Base-by-base conservation (phyloP, 495 filamentous ascomycete species). In the Xylaria curta region DNA sequence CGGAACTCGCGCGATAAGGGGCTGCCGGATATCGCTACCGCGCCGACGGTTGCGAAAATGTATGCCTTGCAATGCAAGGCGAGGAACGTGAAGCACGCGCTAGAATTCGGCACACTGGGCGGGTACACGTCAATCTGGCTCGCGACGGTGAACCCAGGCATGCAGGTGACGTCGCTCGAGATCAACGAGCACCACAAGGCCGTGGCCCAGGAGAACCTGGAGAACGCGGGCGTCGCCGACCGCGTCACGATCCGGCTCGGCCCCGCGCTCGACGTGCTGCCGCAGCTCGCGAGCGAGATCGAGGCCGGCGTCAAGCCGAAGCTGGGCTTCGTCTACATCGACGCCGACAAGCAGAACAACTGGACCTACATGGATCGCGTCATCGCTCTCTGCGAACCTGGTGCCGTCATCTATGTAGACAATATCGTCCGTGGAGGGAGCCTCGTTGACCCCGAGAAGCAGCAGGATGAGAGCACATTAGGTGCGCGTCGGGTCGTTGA, bases 41-140 rank as follows among this genome's bases (percentile, higher is more conserved):
- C 82, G 19, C 77, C 82, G 0, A 51, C 66, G 1, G 78, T 82
- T 46, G 85, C 82, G 47, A 82, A 82, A 74, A 83, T 83, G 77
- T 75, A 85, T 47, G 78, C 85, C 24, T 71, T 87, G 21, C 75
- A 79, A 13, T 80, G 79, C 67, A 46, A 49, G 76, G 77, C 79
- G 4, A 66, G 72, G 21, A 67, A 53, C 31, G 81, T 75, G 61
- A 77, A 73, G 66, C 78, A 75, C 40, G 81, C 80, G 13, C 80
- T 87, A 17, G 80, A 85, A 47, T 69, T 83, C 59, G 86, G 85
- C 17, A 85, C 84, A 9, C 72, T 86, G 40, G 86, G 86, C 36
- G 66, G n/a, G 44, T 70, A 70, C 44, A 70, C 68, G 1, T 62
- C 68, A 3, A 70, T 70, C 68, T 62, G 68, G 68, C 58, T 70